These are phyloP conservation scores for Stagonosporopsis tanaceti DNA, from an alignment of 2,329 filamentous ascomycete genomes.

Conservation along the genomic window DNA sequence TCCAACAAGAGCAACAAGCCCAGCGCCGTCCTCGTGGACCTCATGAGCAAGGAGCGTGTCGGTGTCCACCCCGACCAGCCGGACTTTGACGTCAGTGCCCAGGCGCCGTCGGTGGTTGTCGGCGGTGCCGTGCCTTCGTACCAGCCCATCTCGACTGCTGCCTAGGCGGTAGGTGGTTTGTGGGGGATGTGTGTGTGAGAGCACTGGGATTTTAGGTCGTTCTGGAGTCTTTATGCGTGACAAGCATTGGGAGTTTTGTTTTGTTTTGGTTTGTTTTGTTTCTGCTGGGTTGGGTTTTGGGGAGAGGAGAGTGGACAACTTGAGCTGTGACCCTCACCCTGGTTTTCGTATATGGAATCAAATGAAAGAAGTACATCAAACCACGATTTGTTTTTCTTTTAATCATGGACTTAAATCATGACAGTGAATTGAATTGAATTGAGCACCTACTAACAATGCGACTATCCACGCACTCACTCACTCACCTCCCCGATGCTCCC, in stretches of 20 bases:
- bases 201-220: slow-evolving; percentile 4
- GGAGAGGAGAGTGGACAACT: no score
- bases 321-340: no score
- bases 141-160: slow-evolving; percentile 45
- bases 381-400: no score
- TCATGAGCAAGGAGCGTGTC: slow-evolving; percentile 92
- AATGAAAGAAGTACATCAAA: no score
- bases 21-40: slow-evolving; percentile 85
- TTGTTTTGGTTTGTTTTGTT: neutral
- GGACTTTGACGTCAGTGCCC: slow-evolving; percentile 41
- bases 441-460: no score
- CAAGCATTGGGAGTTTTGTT: neutral
- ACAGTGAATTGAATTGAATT: no score
- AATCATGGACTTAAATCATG: no score
- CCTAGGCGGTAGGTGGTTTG: slow-evolving; percentile 21
- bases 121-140: slow-evolving; percentile 41
- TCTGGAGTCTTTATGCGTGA: neutral
- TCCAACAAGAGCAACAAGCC: slow-evolving; percentile 84
- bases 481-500: no score
- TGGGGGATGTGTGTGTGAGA: neutral
- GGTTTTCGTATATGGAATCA: no score
- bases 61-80: slow-evolving; percentile 68
- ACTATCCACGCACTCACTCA: no score
- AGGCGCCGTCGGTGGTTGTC: slow-evolving; percentile 40
- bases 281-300: no score